Evolutionary conservation across 306 rosid genomes (phyloP), one percentile per base, ranked within the genome.

Genomic region (Luffa aegyptiaca): DNA sequence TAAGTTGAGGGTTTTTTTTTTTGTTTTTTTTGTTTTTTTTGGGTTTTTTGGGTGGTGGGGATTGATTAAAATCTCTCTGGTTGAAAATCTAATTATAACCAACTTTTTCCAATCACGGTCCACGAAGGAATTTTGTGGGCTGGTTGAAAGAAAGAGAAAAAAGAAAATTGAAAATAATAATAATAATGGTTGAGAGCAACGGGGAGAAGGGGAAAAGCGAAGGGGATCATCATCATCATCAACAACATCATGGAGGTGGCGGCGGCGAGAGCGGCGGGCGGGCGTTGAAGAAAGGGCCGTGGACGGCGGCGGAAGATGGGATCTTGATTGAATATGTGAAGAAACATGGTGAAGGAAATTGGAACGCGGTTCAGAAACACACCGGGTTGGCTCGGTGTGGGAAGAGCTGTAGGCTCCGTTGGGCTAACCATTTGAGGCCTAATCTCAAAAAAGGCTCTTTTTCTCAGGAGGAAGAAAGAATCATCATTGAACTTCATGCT

Each of bases 371-470:
- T 2, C 97, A 87, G 55, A 91, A 88, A 82, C 88, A 88, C 70
- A 83, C 93, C 0, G 91, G 88, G 17, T 75, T 94, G 73, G 81
- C 78, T 0, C 82, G 98, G 53, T 88, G 95, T 58, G 97, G 98
- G 14, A 94, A 94, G 81, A 94, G 98, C 55, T 94, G 98, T 52
- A 84, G 98, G 74, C 91, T 94, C 4, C 71, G 98, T 55, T 94
- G 98, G 98, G 91, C 96, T 14, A 94, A 94, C 66, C 98, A 94
- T 81, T 82, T 94, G 41, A 79, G 97, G 57, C 97, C 98, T 5
- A 88, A 94, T 79, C 88, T 94, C 20, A 94, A 87, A 73, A 94
- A 92, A 26, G 96, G 95, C 35, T 57, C 93, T 0, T 90, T 94
- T 66, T 83, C 97, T 52, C 68, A 63, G 0, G 91, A 90, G 0